Percentiles rank a stretch among this genome's conserved stretches.
phyloP scores from a whole-genome alignment of 2,329 filamentous ascomycete species.

The Aspergillus viridinutans region DNA sequence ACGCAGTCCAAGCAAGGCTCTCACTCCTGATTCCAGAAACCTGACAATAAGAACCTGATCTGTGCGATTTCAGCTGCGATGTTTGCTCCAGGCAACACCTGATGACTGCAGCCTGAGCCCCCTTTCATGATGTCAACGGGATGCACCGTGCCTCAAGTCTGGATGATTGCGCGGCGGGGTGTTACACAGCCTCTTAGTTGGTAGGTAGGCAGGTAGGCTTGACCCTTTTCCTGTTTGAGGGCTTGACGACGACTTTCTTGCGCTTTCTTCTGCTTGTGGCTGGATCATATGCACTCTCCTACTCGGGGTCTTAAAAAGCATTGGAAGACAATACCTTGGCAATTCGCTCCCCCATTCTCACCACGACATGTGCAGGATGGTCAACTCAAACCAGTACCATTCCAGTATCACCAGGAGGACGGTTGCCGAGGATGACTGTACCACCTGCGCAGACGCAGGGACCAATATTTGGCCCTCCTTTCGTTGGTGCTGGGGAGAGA shows the following conservation, averaged over 20 bases:
- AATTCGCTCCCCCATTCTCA: no score
- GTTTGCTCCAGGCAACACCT: neutral
- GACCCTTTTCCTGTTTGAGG: neutral
- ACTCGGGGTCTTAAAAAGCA: no score
- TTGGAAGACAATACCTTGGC: no score
- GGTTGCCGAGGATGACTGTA: conserved; percentile 23
- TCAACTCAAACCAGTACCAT: conserved; percentile 12
- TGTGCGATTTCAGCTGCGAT: conserved; percentile 1
- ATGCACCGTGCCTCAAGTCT: neutral
- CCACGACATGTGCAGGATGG: conserved; percentile 9
- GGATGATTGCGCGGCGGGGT: conserved; percentile 2
- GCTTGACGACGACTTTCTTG: neutral
- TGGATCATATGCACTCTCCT: no score
- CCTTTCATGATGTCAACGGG: conserved; percentile 5
- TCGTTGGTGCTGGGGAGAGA: no score
- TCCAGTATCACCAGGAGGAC: conserved; percentile 6
- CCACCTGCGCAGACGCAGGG: conserved; percentile 21
- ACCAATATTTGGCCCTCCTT: conserved; percentile 22
- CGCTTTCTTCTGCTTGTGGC: neutral
- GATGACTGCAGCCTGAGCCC: neutral
- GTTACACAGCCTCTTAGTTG: conserved; percentile 3
- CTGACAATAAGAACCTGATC: neutral
- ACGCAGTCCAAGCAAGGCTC: no score
- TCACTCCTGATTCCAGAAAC: no score
- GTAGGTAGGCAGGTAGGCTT: neutral